Conservation (phyloP, 2,329 filamentous ascomycete genomes). For the Alternaria rosae region DNA sequence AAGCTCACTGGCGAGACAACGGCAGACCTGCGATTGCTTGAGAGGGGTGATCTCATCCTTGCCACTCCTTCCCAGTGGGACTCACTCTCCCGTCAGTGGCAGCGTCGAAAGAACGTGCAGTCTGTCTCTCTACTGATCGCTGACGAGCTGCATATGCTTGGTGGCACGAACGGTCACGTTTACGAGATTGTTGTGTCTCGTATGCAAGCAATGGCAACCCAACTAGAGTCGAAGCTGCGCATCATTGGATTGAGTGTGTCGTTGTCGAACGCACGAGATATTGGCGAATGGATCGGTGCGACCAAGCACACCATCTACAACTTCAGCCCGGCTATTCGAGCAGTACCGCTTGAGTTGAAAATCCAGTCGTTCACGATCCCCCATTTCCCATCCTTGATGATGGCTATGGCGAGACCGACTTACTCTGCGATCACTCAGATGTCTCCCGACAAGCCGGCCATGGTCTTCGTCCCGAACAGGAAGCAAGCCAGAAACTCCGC, state of each 20-base stretch:
- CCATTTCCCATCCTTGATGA: slow-evolving; percentile 97
- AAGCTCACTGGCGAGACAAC: slow-evolving; percentile 94
- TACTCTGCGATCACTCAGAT: slow-evolving; percentile 89
- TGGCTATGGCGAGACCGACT: slow-evolving; percentile 95
- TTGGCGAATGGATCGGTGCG: slow-evolving; percentile 97
- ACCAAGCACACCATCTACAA: slow-evolving; percentile 99
- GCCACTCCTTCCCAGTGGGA: slow-evolving; percentile 97
- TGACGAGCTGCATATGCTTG: slow-evolving; percentile 93
- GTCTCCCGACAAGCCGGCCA: slow-evolving; percentile 85
- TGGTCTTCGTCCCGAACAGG: slow-evolving; percentile 90
- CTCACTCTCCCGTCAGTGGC: slow-evolving; percentile 93
- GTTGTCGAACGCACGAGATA: slow-evolving; percentile 87
- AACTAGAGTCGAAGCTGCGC: slow-evolving; percentile 83
- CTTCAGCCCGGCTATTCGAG: slow-evolving; percentile 90
- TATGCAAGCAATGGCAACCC: slow-evolving; percentile 93
- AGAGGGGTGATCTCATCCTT: slow-evolving; percentile 85
- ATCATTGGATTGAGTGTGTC: slow-evolving; percentile 92
- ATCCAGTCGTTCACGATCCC: slow-evolving; percentile 95
- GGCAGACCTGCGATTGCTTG: slow-evolving; percentile 86
- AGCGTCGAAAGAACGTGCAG: slow-evolving; percentile 93
- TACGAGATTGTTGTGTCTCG: slow-evolving; percentile 98
- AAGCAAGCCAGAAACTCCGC: slow-evolving; percentile 92
- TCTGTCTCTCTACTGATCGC: slow-evolving; percentile 90
- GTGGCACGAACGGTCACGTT: slow-evolving; percentile 82
- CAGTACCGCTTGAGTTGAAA: slow-evolving; percentile 89